Conservation (phyloP, 176 grass and related monocot species). For the Raddia distichophylla region DNA sequence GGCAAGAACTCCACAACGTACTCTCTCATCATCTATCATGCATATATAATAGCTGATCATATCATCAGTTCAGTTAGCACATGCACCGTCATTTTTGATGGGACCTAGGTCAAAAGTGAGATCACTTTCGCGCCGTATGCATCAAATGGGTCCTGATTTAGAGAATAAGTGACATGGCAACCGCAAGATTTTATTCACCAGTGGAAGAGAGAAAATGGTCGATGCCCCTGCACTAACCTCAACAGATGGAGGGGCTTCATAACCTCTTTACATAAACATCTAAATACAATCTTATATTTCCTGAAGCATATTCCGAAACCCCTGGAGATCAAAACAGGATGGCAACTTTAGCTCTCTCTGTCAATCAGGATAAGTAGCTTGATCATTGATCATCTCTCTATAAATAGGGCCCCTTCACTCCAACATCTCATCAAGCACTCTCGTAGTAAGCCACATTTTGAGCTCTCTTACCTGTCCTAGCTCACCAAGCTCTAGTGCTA, state of each 20-base stretch:
- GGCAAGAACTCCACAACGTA: constrained; percentile 34
- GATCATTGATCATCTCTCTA: constrained; percentile 42
- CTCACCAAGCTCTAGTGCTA: constrained; percentile 6
- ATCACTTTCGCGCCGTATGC: constrained; percentile 36
- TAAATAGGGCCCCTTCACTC: constrained; percentile 46
- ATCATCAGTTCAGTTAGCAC: constrained; percentile 19
- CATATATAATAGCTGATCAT: too few species aligned
- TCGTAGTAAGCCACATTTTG: constrained; percentile 37
- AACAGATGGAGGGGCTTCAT: constrained; percentile 44
- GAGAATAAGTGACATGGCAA: constrained; percentile 44
- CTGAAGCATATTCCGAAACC: constrained; percentile 52
- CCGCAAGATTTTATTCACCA: constrained; percentile 60
- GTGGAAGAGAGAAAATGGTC: constrained; percentile 38
- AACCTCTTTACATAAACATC: constrained; percentile 41
- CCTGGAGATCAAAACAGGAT: constrained; percentile 5
- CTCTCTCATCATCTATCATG: background rate
- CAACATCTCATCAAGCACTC: constrained; percentile 24
- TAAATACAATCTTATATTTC: constrained; percentile 41
- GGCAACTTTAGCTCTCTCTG: constrained; percentile 28
- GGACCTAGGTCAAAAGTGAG: constrained; percentile 57
- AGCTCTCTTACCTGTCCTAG: constrained; percentile 35
- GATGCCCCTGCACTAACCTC: constrained; percentile 32
- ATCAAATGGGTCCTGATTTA: constrained; percentile 49
- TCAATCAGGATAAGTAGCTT: background rate
- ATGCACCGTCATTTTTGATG: constrained; percentile 36